Evolutionary conservation across 352 stramenopile genomes (phyloP).

Genomic region (Globisporangium nunn): DNA sequence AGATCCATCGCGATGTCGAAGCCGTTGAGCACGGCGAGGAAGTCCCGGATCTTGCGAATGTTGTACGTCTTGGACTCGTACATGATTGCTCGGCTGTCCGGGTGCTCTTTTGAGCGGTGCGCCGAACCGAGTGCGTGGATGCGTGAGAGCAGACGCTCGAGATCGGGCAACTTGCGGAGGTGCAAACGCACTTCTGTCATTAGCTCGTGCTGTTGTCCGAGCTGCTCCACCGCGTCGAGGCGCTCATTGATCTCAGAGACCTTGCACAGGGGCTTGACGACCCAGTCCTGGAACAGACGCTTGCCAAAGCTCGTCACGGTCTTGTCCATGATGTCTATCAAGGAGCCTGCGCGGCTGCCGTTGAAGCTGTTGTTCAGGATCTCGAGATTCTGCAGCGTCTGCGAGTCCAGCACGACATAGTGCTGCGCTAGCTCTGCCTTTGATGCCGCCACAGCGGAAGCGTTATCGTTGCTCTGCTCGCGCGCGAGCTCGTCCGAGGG

Average conservation of each 20-base stretch:
- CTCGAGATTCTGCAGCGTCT: constrained; percentile 97
- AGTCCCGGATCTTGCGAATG: constrained; percentile 95
- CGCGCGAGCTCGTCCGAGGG: constrained; percentile 60
- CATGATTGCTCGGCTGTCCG: constrained; percentile 95
- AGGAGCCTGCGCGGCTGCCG: constrained; percentile 81
- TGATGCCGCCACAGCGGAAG: constrained; percentile 14
- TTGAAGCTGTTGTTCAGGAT: constrained; percentile 90
- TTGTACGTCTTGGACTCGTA: constrained; percentile 97
- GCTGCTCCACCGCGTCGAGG: constrained; percentile 94
- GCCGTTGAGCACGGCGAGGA: constrained; percentile 87
- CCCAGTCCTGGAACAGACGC: constrained; percentile 94
- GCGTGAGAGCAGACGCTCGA: constrained; percentile 94
- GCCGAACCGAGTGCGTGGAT: constrained; percentile 94
- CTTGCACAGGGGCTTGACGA: constrained; percentile 94
- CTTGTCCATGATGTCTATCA: constrained; percentile 90
- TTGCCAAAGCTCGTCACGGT: constrained; percentile 92
- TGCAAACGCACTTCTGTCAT: constrained; percentile 80
- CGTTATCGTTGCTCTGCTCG: not conserved
- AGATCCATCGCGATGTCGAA: constrained; percentile 84
- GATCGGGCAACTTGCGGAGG: constrained; percentile 90
- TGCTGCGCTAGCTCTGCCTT: constrained; percentile 65
- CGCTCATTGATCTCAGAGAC: constrained; percentile 93
- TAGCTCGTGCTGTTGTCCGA: constrained; percentile 68
- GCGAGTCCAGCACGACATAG: constrained; percentile 94
- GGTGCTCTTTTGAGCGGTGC: constrained; percentile 85